Conservation (phyloP, 495 filamentous ascomycete species). For the Penicillium pancosmium region DNA sequence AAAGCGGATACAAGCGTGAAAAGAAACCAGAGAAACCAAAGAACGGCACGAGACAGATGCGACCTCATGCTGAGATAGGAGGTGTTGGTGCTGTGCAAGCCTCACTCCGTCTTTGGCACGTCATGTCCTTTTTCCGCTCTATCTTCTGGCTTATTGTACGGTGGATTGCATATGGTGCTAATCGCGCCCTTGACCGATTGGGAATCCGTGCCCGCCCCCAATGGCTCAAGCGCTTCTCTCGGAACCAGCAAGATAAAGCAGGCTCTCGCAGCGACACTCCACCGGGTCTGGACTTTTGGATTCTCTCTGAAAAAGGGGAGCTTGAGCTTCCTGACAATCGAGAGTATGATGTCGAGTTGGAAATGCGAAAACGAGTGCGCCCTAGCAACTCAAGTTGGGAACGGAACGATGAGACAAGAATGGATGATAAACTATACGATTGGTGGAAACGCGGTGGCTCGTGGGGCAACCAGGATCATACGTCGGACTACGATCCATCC, state of each 20-base stretch:
- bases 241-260: constrained; percentile 25
- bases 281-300: constrained; percentile 59
- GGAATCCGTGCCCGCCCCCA: constrained; percentile 65
- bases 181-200: constrained; percentile 58
- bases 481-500: constrained; percentile 64
- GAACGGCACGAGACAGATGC: constrained; percentile 39
- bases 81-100: constrained; percentile 79
- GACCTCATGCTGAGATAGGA: constrained; percentile 49
- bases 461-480: constrained; percentile 79
- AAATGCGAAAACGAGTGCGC: constrained; percentile 62
- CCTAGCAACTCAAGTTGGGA: constrained; percentile 38
- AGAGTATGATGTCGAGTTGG: constrained; percentile 75
- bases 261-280: constrained; percentile 16
- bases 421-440: constrained; percentile 72
- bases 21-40: constrained; percentile 57
- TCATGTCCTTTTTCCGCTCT: constrained; percentile 70
- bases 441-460: constrained; percentile 82
- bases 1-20: constrained; percentile 71
- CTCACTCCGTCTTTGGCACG: constrained; percentile 71
- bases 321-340: constrained; percentile 58
- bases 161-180: constrained; percentile 56
- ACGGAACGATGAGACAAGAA: constrained; percentile 58
- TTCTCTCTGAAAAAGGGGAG: constrained; percentile 56
- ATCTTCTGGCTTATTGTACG: constrained; percentile 68
- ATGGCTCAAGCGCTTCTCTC: constrained; percentile 54